phyloP scores from a whole-genome alignment of 1,284 basidiomycete genomes.

The Veloporphyrellus conicus region DNA sequence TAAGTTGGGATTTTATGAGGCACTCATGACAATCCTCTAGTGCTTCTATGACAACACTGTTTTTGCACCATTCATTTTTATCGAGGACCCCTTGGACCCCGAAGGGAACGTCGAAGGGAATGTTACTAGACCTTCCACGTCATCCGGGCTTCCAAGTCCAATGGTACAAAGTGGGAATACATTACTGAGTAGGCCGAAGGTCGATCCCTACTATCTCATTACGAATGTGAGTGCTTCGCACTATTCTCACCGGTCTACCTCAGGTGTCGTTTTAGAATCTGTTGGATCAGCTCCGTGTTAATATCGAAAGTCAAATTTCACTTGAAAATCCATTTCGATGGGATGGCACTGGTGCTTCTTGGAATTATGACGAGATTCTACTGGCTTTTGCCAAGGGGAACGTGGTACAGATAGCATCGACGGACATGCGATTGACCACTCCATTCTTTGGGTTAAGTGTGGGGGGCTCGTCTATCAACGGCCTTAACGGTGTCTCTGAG shows the following conservation, averaged over 20 bases:
- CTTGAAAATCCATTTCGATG: constrained; percentile 71
- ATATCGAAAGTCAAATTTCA: constrained; percentile 65
- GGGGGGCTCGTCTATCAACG: constrained; percentile 31
- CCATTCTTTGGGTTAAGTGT: constrained; percentile 49
- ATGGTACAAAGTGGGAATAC: constrained; percentile 38
- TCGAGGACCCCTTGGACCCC: constrained; percentile 81
- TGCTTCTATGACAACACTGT: constrained; percentile 97
- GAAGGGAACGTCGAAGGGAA: constrained; percentile 54
- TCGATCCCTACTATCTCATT: constrained; percentile 93
- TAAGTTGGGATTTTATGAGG: constrained; percentile 6
- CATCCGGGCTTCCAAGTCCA: constrained; percentile 33
- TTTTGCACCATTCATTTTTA: constrained; percentile 92
- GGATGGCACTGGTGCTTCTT: constrained; percentile 65
- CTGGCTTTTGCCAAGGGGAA: constrained; percentile 66
- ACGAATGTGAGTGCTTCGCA: constrained; percentile 52
- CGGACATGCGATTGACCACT: constrained; percentile 41
- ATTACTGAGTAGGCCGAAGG: constrained; percentile 58
- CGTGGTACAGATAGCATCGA: constrained; percentile 52
- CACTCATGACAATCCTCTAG: constrained; percentile 37
- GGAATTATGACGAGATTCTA: constrained; percentile 69
- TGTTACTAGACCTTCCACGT: constrained; percentile 40
- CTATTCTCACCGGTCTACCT: constrained; percentile 3
- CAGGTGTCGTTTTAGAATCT: constrained; percentile 47
- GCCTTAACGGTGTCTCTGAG: constrained; percentile 21
- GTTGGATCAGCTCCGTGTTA: constrained; percentile 72